Evolutionary conservation across 805 yeast species (phyloP).

Genomic region (Metschnikowia lunata): DNA sequence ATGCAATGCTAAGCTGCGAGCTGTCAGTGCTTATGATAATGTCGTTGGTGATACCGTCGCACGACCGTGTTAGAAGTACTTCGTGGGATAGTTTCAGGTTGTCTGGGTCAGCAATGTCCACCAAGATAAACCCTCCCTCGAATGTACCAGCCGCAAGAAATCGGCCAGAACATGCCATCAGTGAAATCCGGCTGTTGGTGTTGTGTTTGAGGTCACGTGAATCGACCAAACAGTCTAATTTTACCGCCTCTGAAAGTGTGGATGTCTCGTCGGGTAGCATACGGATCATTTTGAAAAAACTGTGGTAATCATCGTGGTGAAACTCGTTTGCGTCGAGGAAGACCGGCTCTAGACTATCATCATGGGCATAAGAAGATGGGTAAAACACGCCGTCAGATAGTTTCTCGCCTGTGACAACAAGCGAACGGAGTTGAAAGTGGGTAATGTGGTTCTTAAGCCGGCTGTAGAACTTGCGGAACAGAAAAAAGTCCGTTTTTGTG

Average conservation of each 20-base stretch:
- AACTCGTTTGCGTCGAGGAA: conserved; percentile 16
- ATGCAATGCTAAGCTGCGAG: conserved; percentile 40
- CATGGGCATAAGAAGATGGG: conserved; percentile 34
- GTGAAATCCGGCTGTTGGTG: conserved; percentile 42
- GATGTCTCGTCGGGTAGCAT: conserved; percentile 26
- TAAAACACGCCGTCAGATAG: conserved; percentile 35
- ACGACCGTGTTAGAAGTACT: conserved; percentile 36
- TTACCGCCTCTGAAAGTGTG: conserved; percentile 19
- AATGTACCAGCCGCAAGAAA: conserved; percentile 51
- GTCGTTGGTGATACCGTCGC: conserved; percentile 52
- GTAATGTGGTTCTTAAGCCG: conserved; percentile 46
- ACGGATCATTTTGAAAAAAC: conserved; percentile 34
- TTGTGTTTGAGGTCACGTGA: conserved; percentile 26
- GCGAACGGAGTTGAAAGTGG: conserved; percentile 55
- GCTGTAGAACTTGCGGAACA: conserved; percentile 37
- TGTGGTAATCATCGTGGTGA: conserved; percentile 21
- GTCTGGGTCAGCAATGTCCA: conserved; percentile 28
- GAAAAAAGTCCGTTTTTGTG: conserved; percentile 33
- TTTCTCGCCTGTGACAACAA: conserved; percentile 39
- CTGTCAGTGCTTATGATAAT: conserved; percentile 31
- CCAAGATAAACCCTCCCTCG: conserved; percentile 45
- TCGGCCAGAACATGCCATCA: conserved; percentile 41
- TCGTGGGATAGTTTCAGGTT: conserved; percentile 25
- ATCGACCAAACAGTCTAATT: conserved; percentile 37
- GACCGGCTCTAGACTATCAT: conserved; percentile 24